Percentiles rank a stretch among this genome's conserved stretches.
These are phyloP conservation scores for Corrigiola litoralis DNA, from an alignment of 179 eudicot species.

Conservation along the genomic window DNA sequence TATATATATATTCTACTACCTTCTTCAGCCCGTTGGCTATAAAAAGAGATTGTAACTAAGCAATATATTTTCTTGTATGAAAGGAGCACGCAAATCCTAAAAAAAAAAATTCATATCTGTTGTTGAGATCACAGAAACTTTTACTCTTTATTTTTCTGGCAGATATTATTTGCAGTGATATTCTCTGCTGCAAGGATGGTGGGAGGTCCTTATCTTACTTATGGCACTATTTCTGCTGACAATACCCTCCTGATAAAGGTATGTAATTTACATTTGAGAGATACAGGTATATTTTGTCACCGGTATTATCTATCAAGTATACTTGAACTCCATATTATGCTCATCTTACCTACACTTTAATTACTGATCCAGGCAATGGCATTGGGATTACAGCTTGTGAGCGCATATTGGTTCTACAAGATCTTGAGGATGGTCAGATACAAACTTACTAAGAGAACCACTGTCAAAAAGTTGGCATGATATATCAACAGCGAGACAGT, in stretches of 20 bases:
- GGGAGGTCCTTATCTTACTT: constrained; percentile 10
- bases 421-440: constrained; percentile 68
- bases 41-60: too few relatives aligned
- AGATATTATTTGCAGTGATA: constrained; percentile 13
- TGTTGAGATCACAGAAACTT: too few relatives aligned
- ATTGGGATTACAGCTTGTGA: constrained; percentile 72
- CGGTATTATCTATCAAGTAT: too few relatives aligned
- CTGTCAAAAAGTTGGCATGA: constrained; percentile 22
- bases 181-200: constrained; percentile 16
- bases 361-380: constrained; percentile 61
- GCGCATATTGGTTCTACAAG: constrained; percentile 92
- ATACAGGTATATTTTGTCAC: neutral
- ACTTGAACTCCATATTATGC: neutral
- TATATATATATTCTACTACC: too few relatives aligned
- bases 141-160: neutral
- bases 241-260: constrained; percentile 13
- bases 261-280: neutral
- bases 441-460: constrained; percentile 47
- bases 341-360: neutral
- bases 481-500: neutral
- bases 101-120: too few relatives aligned
- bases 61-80: too few relatives aligned
- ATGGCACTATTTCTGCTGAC: constrained; percentile 3
- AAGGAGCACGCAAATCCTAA: too few relatives aligned
- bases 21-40: too few relatives aligned